These are phyloP conservation scores for Colletotrichum sp. DNA, from an alignment of 2,329 filamentous ascomycete genomes.

Conservation along the genomic window DNA sequence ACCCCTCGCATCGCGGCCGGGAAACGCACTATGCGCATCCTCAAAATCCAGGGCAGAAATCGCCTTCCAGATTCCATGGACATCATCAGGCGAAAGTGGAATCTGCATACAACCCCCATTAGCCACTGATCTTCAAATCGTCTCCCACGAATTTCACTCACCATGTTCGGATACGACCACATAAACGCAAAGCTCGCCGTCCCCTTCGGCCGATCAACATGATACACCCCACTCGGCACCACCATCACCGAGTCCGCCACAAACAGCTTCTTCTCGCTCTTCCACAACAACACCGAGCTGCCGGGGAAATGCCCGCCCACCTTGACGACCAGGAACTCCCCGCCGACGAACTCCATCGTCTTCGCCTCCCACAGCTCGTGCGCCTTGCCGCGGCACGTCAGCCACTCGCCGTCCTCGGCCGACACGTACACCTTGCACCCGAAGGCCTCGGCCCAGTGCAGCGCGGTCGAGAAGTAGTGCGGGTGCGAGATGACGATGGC, in stretches of 20 bases:
- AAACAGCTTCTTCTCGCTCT: slow-evolving; percentile 59
- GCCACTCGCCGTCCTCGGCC: slow-evolving; percentile 69
- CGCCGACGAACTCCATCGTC: slow-evolving; percentile 44
- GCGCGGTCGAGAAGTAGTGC: slow-evolving; percentile 80
- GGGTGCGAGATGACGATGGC: slow-evolving; percentile 82
- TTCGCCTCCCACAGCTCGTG: slow-evolving; percentile 52
- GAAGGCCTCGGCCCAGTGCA: slow-evolving; percentile 75
- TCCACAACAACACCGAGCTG: slow-evolving; percentile 69
- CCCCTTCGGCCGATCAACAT: slow-evolving; percentile 11
- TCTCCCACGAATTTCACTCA: not conserved
- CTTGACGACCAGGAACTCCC: slow-evolving; percentile 67
- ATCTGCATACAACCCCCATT: not conserved
- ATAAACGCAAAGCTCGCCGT: slow-evolving; percentile 19
- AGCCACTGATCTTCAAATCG: too few relatives aligned
- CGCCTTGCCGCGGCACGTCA: slow-evolving; percentile 48
- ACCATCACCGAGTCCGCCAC: slow-evolving; percentile 80
- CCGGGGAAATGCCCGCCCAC: slow-evolving; percentile 83
- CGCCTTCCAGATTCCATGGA: slow-evolving; percentile 12
- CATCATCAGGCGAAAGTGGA: slow-evolving; percentile 1
- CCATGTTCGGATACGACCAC: slow-evolving; percentile 22
- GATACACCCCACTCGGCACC: slow-evolving; percentile 59
- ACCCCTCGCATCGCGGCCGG: slow-evolving; percentile 14
- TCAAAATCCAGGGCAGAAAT: slow-evolving; percentile 14
- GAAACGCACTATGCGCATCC: slow-evolving; percentile 8
- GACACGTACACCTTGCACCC: slow-evolving; percentile 73